Conservation (phyloP, 2,329 filamentous ascomycete species). For the Neopestalotiopsis sp. region DNA sequence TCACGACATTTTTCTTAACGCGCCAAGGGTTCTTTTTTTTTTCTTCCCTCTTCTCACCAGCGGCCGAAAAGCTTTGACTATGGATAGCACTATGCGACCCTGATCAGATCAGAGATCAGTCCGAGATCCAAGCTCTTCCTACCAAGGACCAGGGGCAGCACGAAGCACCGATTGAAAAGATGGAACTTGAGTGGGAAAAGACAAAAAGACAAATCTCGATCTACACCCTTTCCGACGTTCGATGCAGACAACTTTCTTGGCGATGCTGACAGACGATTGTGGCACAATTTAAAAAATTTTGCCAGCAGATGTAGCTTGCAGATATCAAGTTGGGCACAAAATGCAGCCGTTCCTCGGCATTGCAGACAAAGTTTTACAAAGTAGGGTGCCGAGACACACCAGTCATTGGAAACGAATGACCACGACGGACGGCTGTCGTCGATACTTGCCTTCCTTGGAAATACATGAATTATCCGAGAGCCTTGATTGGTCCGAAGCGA, state of each 20-base stretch:
- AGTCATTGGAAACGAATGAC: neutral
- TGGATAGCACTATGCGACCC: neutral
- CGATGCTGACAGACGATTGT: neutral
- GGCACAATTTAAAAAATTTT: neutral
- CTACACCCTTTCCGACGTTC: neutral
- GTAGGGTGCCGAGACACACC: neutral
- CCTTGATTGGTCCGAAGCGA: neutral
- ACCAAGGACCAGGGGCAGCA: neutral
- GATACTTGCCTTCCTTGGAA: neutral
- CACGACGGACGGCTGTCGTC: neutral
- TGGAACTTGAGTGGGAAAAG: neutral
- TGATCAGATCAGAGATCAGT: neutral
- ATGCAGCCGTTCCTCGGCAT: neutral
- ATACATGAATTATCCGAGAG: neutral
- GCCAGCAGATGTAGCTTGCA: neutral
- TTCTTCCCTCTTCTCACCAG: no score
- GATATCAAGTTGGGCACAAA: neutral
- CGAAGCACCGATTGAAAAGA: neutral
- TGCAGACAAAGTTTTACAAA: neutral
- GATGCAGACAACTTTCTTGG: neutral
- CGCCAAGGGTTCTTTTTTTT: neutral
- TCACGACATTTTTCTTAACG: neutral
- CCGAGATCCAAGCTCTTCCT: neutral
- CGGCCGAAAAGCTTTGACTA: neutral
- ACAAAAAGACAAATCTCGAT: neutral